A percentile compares a stretch with the other conserved stretches of the same genome.
phyloP scores from a whole-genome alignment of 208 protist genomes.

The Acanthamoeba healyi region DNA sequence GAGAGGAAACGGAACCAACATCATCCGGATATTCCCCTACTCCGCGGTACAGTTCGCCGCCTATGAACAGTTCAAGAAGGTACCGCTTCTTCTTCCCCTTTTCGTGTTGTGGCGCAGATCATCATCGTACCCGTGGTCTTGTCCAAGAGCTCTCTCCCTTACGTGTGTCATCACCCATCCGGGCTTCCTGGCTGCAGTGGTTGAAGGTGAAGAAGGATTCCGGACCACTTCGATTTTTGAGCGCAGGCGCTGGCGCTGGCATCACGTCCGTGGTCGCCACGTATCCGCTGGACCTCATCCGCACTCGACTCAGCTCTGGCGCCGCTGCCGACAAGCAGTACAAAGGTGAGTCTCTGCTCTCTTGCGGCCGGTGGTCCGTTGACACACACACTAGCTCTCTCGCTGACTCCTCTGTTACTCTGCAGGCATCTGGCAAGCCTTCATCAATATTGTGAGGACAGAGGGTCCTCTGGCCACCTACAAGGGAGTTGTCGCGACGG shows the following conservation, averaged over 20 bases:
- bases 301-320: slow-evolving; percentile 92
- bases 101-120: no score
- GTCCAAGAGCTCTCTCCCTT: not conserved
- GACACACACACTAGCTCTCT: not conserved
- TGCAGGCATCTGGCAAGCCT: slow-evolving; percentile 66
- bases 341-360: not conserved
- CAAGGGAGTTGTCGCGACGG: slow-evolving; percentile 32
- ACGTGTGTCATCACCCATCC: slow-evolving; percentile 6
- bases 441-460: slow-evolving; percentile 41
- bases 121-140: no score
- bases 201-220: slow-evolving; percentile 73
- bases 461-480: slow-evolving; percentile 65
- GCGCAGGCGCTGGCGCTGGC: slow-evolving; percentile 93
- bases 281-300: slow-evolving; percentile 96
- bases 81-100: slow-evolving; percentile 54
- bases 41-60: slow-evolving; percentile 94
- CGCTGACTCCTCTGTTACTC: not conserved
- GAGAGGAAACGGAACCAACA: slow-evolving; percentile 96
- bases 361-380: no score
- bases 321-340: slow-evolving; percentile 86
- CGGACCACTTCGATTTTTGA: slow-evolving; percentile 71
- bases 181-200: slow-evolving; percentile 69
- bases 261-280: slow-evolving; percentile 94
- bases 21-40: slow-evolving; percentile 96
- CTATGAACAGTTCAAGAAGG: slow-evolving; percentile 94